Conservation (phyloP, 2,329 filamentous ascomycete species). For the Fusarium sp. region DNA sequence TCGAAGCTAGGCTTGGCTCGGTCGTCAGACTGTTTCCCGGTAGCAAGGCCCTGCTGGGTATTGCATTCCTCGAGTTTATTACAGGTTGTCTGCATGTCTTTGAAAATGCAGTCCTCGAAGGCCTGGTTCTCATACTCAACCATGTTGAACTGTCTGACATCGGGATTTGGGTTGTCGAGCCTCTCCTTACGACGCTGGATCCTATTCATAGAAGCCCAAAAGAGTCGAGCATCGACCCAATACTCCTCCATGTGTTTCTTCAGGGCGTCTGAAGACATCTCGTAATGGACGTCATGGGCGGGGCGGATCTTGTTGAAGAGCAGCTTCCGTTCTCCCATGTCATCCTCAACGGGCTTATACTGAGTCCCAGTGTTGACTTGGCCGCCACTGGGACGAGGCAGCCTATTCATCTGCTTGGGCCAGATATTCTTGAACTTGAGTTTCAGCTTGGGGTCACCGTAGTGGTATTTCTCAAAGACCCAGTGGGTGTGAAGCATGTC, state of each 20-base stretch:
- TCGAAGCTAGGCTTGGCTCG: conserved; percentile 18
- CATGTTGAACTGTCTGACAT: conserved; percentile 50
- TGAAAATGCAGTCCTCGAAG: conserved; percentile 55
- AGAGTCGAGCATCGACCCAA: conserved; percentile 18
- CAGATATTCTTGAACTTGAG: conserved; percentile 44
- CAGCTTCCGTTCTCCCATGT: conserved; percentile 34
- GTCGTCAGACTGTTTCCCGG: background rate
- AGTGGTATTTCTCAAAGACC: conserved; percentile 56
- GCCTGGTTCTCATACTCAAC: conserved; percentile 53
- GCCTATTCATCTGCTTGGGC: conserved; percentile 45
- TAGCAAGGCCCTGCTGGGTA: conserved; percentile 8
- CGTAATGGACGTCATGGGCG: conserved; percentile 48
- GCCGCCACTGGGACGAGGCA: conserved; percentile 46
- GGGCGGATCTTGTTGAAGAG: conserved; percentile 25
- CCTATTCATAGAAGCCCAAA: conserved; percentile 15
- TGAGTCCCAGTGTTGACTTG: conserved; percentile 7
- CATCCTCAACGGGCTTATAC: background rate
- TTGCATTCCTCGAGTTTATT: conserved; percentile 12
- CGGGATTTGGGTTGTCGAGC: background rate
- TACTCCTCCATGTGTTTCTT: conserved; percentile 31
- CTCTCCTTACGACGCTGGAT: conserved; percentile 7
- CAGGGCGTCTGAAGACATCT: conserved; percentile 34
- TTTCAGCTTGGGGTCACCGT: conserved; percentile 47
- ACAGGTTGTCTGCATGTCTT: conserved; percentile 42
- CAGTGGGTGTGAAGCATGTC: conserved; percentile 55